A percentile compares a stretch with the other conserved stretches of the same genome.
Evolutionary conservation across 306 rosid species (phyloP).

Genomic region (Hippophae rhamnoides): DNA sequence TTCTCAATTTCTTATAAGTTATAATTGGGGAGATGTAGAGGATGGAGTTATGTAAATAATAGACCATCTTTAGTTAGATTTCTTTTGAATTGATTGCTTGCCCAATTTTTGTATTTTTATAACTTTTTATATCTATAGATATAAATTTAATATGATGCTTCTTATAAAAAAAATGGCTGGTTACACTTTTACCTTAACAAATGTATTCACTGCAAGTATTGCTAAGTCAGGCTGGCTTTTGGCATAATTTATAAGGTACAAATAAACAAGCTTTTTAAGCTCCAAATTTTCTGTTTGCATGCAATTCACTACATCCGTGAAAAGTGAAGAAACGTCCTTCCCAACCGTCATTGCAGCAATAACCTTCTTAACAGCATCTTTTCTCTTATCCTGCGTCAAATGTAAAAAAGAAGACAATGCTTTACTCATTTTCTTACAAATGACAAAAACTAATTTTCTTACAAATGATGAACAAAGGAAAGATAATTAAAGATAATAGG

Average conservation of each 20-base stretch:
- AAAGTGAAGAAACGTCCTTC: constrained; percentile 94
- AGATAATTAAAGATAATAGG: neutral
- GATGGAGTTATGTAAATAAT: too few species aligned
- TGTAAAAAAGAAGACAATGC: neutral
- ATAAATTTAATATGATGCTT: neutral
- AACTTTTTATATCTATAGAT: neutral
- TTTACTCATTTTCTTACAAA: neutral
- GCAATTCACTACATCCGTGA: constrained; percentile 94
- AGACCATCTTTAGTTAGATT: too few species aligned
- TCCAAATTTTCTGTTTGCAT: constrained; percentile 99
- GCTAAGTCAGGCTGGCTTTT: constrained; percentile 99
- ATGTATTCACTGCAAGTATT: constrained; percentile 93
- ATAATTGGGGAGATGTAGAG: too few species aligned
- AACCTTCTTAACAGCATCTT: constrained; percentile 98
- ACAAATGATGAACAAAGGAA: neutral
- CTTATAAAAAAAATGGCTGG: constrained; percentile 4
- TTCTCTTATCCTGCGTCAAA: constrained; percentile 78
- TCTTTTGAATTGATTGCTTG: too few species aligned
- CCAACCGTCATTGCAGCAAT: constrained; percentile 99
- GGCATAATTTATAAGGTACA: constrained; percentile 90
- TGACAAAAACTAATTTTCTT: neutral
- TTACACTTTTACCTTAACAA: constrained; percentile 74
- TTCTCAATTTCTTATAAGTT: too few species aligned
- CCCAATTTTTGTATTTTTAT: neutral
- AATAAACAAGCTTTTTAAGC: constrained; percentile 89